Evolutionary conservation across 2,329 filamentous ascomycete genomes (phyloP).

Genomic region (Chaetothyriales sp.): DNA sequence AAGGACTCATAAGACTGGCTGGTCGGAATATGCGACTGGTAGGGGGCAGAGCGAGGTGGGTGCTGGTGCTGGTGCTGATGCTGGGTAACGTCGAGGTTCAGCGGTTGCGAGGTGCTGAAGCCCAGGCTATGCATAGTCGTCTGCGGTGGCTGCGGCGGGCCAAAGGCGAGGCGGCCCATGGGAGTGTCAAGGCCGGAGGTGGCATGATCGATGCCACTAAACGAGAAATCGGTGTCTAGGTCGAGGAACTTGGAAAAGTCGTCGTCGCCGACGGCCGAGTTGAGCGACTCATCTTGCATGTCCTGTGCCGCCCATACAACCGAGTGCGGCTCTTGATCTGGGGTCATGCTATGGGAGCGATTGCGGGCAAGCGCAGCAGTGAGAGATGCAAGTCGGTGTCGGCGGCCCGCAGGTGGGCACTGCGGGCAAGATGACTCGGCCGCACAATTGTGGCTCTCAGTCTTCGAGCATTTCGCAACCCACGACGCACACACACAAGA

Average conservation of each 20-base stretch:
- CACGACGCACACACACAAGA: neutral
- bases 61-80: slow-evolving; percentile 17
- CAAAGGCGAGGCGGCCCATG: slow-evolving; percentile 25
- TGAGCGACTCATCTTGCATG: slow-evolving; percentile 26
- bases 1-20: slow-evolving; percentile 16
- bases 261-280: slow-evolving; percentile 27
- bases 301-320: slow-evolving; percentile 25
- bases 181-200: slow-evolving; percentile 24
- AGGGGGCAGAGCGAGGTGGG: slow-evolving; percentile 7
- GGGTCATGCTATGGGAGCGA: slow-evolving; percentile 11
- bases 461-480: neutral
- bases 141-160: slow-evolving; percentile 15
- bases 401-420: slow-evolving; percentile 14
- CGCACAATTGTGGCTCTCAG: slow-evolving; percentile 7
- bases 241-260: slow-evolving; percentile 36
- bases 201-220: slow-evolving; percentile 25
- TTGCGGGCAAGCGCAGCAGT: neutral
- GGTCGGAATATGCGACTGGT: slow-evolving; percentile 14
- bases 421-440: slow-evolving; percentile 7
- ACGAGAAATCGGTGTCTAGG: slow-evolving; percentile 32
- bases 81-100: slow-evolving; percentile 16
- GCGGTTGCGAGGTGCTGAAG: slow-evolving; percentile 6
- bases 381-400: neutral
- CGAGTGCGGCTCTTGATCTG: slow-evolving; percentile 16
- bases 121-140: slow-evolving; percentile 5